These are phyloP conservation scores for Verticillium tricorpus DNA, from an alignment of 2,329 filamentous ascomycete species.

Conservation along the genomic window DNA sequence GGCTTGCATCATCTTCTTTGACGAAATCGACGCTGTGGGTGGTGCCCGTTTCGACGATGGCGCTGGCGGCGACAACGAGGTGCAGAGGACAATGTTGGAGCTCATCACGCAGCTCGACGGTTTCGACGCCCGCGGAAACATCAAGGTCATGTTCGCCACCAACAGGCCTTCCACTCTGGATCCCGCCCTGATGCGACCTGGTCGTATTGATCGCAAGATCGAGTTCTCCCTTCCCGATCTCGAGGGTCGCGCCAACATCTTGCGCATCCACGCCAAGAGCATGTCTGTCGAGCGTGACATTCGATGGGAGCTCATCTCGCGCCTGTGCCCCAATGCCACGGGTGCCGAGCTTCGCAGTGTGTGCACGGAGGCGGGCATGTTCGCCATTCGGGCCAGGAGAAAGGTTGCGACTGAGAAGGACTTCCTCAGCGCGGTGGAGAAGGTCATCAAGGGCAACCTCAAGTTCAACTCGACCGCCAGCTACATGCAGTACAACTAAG, in stretches of 20 bases:
- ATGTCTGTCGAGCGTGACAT: slow-evolving; percentile 99
- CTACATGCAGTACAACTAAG: slow-evolving; percentile 98
- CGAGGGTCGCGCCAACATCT: slow-evolving; percentile 93
- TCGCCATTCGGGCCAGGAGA: slow-evolving; percentile 86
- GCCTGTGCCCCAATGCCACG: slow-evolving; percentile 94
- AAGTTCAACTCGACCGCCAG: slow-evolving; percentile 99
- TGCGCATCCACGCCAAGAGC: slow-evolving; percentile 97
- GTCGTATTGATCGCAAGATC: slow-evolving; percentile 97
- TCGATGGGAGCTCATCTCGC: slow-evolving; percentile 96
- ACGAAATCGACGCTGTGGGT: slow-evolving; percentile 95
- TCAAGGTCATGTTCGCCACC: slow-evolving; percentile 99
- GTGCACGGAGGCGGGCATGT: slow-evolving; percentile 98
- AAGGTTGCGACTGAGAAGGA: slow-evolving; percentile 99
- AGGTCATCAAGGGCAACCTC: slow-evolving; percentile 98
- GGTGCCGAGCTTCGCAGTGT: slow-evolving; percentile 95
- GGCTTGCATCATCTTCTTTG: slow-evolving; percentile 99
- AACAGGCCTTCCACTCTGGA: slow-evolving; percentile 94
- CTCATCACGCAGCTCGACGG: slow-evolving; percentile 95
- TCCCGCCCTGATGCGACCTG: slow-evolving; percentile 94
- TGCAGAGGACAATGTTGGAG: slow-evolving; percentile 96
- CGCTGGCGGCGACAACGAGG: slow-evolving; percentile 94
- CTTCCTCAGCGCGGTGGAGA: slow-evolving; percentile 95
- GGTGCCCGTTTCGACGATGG: slow-evolving; percentile 96
- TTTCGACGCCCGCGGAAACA: slow-evolving; percentile 94
- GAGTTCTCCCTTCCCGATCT: slow-evolving; percentile 97